Base-by-base conservation (phyloP, 2,329 filamentous ascomycete genomes). In the Myriosclerotinia scirpicola region DNA sequence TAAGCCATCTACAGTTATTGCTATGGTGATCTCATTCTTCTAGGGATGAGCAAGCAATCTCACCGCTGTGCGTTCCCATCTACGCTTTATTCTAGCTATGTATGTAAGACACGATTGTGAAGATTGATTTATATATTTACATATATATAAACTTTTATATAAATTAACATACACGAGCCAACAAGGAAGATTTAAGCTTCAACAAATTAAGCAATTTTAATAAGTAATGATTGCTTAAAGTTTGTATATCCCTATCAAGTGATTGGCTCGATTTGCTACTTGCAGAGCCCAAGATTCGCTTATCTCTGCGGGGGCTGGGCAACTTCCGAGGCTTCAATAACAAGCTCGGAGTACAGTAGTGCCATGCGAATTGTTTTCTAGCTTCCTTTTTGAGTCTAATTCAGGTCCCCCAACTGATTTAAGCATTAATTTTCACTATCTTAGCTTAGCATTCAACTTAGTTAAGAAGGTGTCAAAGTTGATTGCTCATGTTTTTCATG, bases 301-400 rank as follows among this genome's bases (percentile, higher is more conserved):
- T 64, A 64, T 64, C 62, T 58, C 14, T 20, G 26, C 7, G 17
- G 26, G 38, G 22, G 12, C 44, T 34, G 26, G 22, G 11, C 26
- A 40, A 9, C n/a, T 30, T 42, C 20, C 20, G n/a, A 42, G 40
- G 26, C 26, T 26, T 26, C 26, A 42, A 14, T 42, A 42, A 42
- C 2, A 12, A 26, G 26, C 26, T 26, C 26, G 26, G 26, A 26
- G 26, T 26, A 26, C 26, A 26, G 26, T 38, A 38, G 20, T 38
- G 44, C 42, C 12, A 59, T 22, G 36, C 22, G 34, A 42, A 22
- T 15, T 5, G 11, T 63, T 63, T 59, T 36, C 62, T 56, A 65
- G 63, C 63, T 65, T 56, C 63, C 63, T n/a, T 30, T 65, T 65
- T n/a, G 22, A 59, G 63, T 34, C 34, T 65, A 34, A 59, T 6